Percentiles rank a stretch among this genome's conserved stretches.
These are phyloP conservation scores for Ophiobolus disseminans DNA, from an alignment of 2,329 filamentous ascomycete species.

Conservation along the genomic window DNA sequence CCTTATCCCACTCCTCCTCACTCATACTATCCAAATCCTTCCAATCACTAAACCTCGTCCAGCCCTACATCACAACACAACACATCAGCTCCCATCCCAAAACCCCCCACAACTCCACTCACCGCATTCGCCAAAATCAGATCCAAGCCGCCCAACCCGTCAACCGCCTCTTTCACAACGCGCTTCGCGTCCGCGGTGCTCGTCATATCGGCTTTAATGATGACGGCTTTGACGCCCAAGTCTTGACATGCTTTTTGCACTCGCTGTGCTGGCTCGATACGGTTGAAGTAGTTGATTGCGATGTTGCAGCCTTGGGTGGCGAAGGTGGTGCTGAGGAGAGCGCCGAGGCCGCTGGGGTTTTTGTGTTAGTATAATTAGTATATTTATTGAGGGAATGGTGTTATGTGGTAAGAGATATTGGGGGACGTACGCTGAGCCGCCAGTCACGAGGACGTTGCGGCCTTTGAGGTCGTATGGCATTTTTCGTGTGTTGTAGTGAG, in stretches of 20 bases:
- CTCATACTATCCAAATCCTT: conserved; percentile 64
- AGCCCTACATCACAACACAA: too few relatives aligned
- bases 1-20: conserved; percentile 70
- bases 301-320: conserved; percentile 72
- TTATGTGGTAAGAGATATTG: not conserved
- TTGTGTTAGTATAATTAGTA: too few relatives aligned
- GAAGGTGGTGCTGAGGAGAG: conserved; percentile 70
- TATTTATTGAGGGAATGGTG: not conserved
- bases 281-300: conserved; percentile 75
- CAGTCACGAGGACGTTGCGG: conserved; percentile 70
- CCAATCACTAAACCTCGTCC: conserved; percentile 67
- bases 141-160: conserved; percentile 73
- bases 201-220: conserved; percentile 72
- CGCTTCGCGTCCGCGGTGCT: conserved; percentile 64
- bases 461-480: conserved; percentile 70
- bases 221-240: conserved; percentile 60
- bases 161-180: conserved; percentile 66
- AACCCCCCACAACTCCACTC: conserved; percentile 29
- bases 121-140: conserved; percentile 78
- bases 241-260: conserved; percentile 63
- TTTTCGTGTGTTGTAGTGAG: not conserved
- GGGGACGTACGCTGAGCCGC: conserved; percentile 64
- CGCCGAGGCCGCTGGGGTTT: conserved; percentile 77
- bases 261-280: conserved; percentile 64
- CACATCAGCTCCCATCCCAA: too few relatives aligned